Base-by-base conservation (phyloP, 257 asterid genomes). In the Solanum stenotomum region DNA sequence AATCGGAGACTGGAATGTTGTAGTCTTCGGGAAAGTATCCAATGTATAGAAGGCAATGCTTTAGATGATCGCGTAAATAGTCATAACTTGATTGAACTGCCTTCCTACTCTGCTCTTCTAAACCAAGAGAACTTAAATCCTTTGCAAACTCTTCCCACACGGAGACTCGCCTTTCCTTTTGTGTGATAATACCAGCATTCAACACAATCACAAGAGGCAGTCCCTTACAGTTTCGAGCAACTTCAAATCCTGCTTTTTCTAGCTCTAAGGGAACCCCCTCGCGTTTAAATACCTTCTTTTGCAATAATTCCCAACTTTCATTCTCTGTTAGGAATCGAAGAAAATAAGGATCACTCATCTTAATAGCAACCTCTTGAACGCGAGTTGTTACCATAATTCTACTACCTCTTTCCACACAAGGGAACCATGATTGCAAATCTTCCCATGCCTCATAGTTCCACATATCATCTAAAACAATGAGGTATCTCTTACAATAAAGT, bases 331-430 rank as follows among this genome's bases (percentile, higher is more conserved):
- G 86, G 52, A 65, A 65, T 14, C 86, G 9, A 52, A 87, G 81
- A 0, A 8, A 13, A 20, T 65, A 2, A 49, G 85, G 61, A 61
- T 84, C 75, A 22, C 23, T 63, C 25, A 35, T 6, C 23, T n/a
- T 5, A 12, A 0, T 31, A 10, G 83, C 87, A 9, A 87, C 87
- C 4, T 65, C 12, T n/a, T 25, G 6, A 12, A 3, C 0, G 0
- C 83, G 74, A 2, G 89, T 78, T 63, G 87, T 81, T 34, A 87
- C 31, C 44, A 87, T 63, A 4, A 87, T 52, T 81, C 87, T 81
- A 87, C 89, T 87, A 0, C 89, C 87, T 6, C 0, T 12, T 12
- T 33, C 59, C 67, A 1, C 13, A 27, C 7, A 8, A 4, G 87
- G 87, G 38, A 85, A 85, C 1, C 29, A 67, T 37, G 4, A 35